These are phyloP conservation scores for Dactylellina parvicollis DNA, from an alignment of 2,329 filamentous ascomycete species.

Conservation along the genomic window DNA sequence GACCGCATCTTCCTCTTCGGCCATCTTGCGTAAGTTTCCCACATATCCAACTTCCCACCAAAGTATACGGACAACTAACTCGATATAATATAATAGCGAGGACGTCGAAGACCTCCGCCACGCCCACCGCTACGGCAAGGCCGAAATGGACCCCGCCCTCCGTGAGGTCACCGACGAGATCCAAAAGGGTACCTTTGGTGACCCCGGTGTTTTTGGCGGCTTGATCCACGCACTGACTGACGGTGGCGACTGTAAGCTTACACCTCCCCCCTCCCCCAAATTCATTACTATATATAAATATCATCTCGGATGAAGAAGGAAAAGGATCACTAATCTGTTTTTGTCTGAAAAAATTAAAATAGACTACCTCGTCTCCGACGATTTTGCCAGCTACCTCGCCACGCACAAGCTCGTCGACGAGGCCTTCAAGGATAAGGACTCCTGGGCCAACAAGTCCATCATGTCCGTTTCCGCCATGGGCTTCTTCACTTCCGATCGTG, in stretches of 20 bases:
- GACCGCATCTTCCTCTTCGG: constrained; percentile 99
- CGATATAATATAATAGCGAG: constrained; percentile 51
- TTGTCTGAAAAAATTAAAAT: not conserved
- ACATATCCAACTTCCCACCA: not conserved
- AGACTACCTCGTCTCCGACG: constrained; percentile 93
- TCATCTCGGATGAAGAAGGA: too few species aligned
- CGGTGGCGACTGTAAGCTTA: constrained; percentile 77
- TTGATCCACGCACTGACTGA: constrained; percentile 85
- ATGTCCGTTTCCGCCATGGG: constrained; percentile 91
- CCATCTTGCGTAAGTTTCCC: constrained; percentile 77
- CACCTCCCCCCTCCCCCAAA: not conserved
- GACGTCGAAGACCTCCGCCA: constrained; percentile 97
- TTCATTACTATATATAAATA: too few species aligned
- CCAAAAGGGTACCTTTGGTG: constrained; percentile 81
- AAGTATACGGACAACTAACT: not conserved
- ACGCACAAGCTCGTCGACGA: constrained; percentile 92
- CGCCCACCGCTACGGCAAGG: constrained; percentile 82
- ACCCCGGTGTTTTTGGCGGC: constrained; percentile 79
- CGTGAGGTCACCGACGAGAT: constrained; percentile 85
- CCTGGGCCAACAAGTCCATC: constrained; percentile 92
- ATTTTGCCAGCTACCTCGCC: constrained; percentile 93
- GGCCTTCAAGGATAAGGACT: constrained; percentile 88
- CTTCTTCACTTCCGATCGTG: constrained; percentile 94
- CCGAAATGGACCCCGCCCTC: constrained; percentile 80
- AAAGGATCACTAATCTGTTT: not conserved